phyloP scores from a whole-genome alignment of 1,284 basidiomycete species.

The Albatrellus sp. region DNA sequence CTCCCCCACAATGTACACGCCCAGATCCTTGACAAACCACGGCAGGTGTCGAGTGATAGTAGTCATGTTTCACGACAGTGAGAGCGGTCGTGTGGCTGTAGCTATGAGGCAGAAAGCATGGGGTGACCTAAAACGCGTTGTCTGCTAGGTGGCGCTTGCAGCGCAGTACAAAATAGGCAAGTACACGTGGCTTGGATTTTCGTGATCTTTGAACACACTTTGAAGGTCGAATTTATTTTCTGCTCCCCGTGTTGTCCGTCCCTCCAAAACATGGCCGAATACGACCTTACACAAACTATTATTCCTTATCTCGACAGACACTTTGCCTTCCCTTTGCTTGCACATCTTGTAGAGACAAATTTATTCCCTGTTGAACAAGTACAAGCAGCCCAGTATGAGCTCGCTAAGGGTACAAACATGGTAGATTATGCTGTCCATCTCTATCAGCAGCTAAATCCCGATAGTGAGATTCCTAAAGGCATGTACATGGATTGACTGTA shows the following conservation, averaged over 20 bases:
- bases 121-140: neutral
- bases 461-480: conserved; percentile 58
- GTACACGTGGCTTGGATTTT: too few species aligned
- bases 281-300: conserved; percentile 84
- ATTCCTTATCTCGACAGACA: conserved; percentile 93
- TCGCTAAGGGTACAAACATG: conserved; percentile 95
- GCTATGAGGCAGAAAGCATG: too few species aligned
- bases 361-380: conserved; percentile 71
- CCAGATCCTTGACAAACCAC: conserved; percentile 71
- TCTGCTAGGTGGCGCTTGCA: neutral
- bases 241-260: too few species aligned
- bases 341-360: conserved; percentile 68
- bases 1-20: conserved; percentile 73
- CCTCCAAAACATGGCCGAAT: conserved; percentile 54
- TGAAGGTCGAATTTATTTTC: too few species aligned
- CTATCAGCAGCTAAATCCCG: conserved; percentile 68
- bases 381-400: conserved; percentile 85
- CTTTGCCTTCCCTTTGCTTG: conserved; percentile 84
- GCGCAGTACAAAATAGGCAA: neutral
- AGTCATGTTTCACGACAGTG: conserved; percentile 34
- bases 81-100: conserved; percentile 1
- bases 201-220: too few species aligned
- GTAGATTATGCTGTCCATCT: conserved; percentile 79
- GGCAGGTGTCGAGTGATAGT: conserved; percentile 66
- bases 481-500: conserved; percentile 12